Evolutionary conservation across 768 basidiomycete genomes (phyloP), one percentile per base, ranked within the genome.

Genomic region (Lactarius evosmus): DNA sequence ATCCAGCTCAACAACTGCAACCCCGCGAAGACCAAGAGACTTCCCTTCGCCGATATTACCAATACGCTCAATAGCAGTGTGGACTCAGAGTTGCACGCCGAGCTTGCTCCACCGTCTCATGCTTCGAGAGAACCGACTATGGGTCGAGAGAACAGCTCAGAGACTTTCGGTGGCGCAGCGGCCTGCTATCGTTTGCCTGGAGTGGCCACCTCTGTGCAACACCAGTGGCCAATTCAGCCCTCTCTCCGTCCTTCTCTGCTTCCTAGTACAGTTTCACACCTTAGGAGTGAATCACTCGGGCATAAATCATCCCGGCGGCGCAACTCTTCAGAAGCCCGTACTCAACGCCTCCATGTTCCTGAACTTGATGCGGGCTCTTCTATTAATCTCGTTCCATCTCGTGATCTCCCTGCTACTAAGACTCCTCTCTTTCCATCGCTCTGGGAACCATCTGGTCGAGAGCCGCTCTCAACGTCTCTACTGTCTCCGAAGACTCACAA

Each of bases 401-500:
- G 38, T 34, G 56, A 27, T 11, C 19, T 32, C 25, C n/a, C 33
- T 16, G 30, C 36, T 14, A 3, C 51, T 5, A 36, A 55, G 17
- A 16, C 17, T 49, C 36, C 53, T 30, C 30, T 33, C 29, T 38
- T 32, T 7, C n/a, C 56, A 27, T 27, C 51, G n/a, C n/a, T 1
- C 11, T 22, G 55, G 11, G 29, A 53, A 51, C 4, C 40, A 34
- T 50, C 40, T 49, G 27, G 34, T 27, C 58, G 50, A 46, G 55
- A 56, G 16, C 60, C 51, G 22, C 41, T 66, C 40, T 68, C 69
- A 14, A 69, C 62, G 14, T 58, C 59, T 29, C 58, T 52, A 7
- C 70, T 82, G 57, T 68, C 57, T 33, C 73, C 77, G 7, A 75
- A 80, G 64, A 77, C 77, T 3, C 80, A 83, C 71, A 85, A 84